Evolutionary conservation across 1,139 yeast genomes (phyloP).

Genomic region (Hemisphaericaspora xylofermentans): DNA sequence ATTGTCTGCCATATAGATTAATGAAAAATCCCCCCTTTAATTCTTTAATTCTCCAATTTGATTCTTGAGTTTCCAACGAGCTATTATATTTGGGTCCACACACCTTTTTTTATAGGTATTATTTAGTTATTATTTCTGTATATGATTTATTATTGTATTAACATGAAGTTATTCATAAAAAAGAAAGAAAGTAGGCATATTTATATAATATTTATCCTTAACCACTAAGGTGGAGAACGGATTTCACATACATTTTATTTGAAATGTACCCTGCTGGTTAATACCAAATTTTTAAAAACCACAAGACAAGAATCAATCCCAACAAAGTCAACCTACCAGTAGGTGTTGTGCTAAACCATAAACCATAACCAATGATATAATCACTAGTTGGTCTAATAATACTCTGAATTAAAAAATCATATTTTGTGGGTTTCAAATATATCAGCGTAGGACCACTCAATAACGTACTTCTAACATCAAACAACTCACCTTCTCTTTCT

Average conservation of each 20-base stretch:
- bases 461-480: conserved; percentile 11
- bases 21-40: background rate
- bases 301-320: conserved; percentile 8
- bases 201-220: conserved; percentile 5
- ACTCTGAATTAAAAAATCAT: conserved; percentile 33
- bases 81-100: too few species aligned
- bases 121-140: background rate
- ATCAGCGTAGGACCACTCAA: conserved; percentile 44
- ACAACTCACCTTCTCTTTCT: conserved; percentile 4
- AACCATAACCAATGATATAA: conserved; percentile 34
- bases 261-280: conserved; percentile 5
- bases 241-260: background rate
- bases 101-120: background rate
- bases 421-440: conserved; percentile 42
- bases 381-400: conserved; percentile 34
- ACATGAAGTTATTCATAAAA: background rate
- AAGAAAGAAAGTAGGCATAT: background rate
- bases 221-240: conserved; percentile 5
- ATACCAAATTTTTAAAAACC: conserved; percentile 5
- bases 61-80: background rate
- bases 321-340: conserved; percentile 35
- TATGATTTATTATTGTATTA: conserved; percentile 2
- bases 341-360: conserved; percentile 40
- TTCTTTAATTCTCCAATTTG: conserved; percentile 1
- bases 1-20: background rate